Base-by-base conservation (phyloP, 139 green algal species). In the Chlamydomonas sp. region DNA sequence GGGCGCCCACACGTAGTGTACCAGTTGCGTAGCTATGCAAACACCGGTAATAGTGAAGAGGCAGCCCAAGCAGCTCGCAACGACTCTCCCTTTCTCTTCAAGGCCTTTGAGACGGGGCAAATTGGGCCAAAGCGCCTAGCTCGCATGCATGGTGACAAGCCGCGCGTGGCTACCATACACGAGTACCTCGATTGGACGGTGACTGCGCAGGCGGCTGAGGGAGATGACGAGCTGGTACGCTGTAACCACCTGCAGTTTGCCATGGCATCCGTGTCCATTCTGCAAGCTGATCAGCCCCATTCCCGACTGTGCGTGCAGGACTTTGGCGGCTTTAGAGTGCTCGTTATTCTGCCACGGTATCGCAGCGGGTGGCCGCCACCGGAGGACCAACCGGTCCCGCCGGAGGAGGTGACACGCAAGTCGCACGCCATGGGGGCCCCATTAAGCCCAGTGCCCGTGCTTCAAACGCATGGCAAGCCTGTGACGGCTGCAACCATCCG, bases 181-280 rank as follows among this genome's bases (percentile, higher is more conserved):
- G 96, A 99, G 88, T 99, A 98, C 91, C 93, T 99, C 20, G 95
- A 98, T 90, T 99, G 97, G 97, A 99, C 97, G 4, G 93, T 98
- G 12, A 98, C 96, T 2, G 95, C 94, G 5, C 90, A 93, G 64
- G 90, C 94, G 57, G 91, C 95, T 3, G 79, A 93, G 18, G 88
- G 92, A 20, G 92, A 95, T 6, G 91, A 96, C 20, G 93, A 97
- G 75, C 93, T 96, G 90, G 91, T 95, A 77, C 16, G 91, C 72
- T n/a, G 61, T 10, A 77, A 12, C 6, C 57, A 18, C 71, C 49
- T 77, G 71, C 71, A 17, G 20, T 49, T 7, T 58, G 20, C 20
- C 71, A 49, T 58, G 17, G 57, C 9, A 6, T 18, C 66, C 66
- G 66, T 71, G 66, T 71, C 10, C 66, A 71, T 14, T 14, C 66